Conservation (phyloP, 108 stramenopile genomes). For the Fragilariopsis cylindrus region DNA sequence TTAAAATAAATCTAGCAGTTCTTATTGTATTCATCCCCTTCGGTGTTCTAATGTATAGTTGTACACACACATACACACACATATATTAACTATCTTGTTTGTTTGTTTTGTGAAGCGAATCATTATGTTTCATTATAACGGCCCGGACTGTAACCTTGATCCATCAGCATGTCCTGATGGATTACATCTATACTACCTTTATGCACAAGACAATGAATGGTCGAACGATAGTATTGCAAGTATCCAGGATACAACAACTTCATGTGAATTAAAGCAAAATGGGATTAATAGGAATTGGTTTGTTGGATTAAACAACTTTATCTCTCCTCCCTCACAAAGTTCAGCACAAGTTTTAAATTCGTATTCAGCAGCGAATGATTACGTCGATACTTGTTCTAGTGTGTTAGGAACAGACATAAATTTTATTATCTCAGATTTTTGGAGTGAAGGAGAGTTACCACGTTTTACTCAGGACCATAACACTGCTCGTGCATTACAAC, state of each 20-base stretch:
- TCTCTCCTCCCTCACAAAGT: constrained; percentile 37
- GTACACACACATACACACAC: background rate
- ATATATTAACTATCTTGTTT: background rate
- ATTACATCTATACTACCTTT: constrained; percentile 47
- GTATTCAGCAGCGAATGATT: constrained; percentile 21
- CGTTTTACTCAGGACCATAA: constrained; percentile 53
- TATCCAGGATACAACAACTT: constrained; percentile 38
- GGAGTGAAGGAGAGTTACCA: constrained; percentile 55
- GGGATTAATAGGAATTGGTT: constrained; percentile 27
- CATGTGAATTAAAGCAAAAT: constrained; percentile 53
- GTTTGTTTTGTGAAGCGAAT: constrained; percentile 36
- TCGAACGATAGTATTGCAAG: constrained; percentile 40
- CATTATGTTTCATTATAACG: constrained; percentile 64
- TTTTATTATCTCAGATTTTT: constrained; percentile 62
- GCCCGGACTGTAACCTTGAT: constrained; percentile 50
- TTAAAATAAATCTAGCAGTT: background rate
- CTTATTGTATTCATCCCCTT: constrained; percentile 11
- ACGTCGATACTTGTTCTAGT: constrained; percentile 42
- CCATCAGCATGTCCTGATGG: constrained; percentile 46
- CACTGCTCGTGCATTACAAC: constrained; percentile 7
- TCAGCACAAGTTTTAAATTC: constrained; percentile 41
- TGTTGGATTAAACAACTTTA: constrained; percentile 61
- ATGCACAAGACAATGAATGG: constrained; percentile 68
- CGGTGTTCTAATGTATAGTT: background rate
- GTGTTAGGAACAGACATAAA: constrained; percentile 36